Base-by-base conservation (phyloP, 1,139 yeast genomes). In the Protomyces gravidus region DNA sequence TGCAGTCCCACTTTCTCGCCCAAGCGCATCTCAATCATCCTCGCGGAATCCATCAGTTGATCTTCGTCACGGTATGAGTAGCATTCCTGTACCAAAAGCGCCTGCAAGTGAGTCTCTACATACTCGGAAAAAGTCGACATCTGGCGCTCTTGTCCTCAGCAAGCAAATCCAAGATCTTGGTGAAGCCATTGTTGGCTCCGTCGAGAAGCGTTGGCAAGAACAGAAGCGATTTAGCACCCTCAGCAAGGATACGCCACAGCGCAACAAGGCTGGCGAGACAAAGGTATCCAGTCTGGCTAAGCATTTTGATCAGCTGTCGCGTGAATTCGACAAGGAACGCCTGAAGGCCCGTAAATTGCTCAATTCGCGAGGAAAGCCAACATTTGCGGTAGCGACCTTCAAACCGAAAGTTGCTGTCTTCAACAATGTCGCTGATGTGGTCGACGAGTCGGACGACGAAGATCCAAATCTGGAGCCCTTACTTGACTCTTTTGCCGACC, bases 401-500 rank as follows among this genome's bases (percentile, higher is more conserved):
- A 83, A 81, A 63, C 97, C 98, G 0, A 86, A 88, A 61, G 97
- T 90, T 28, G 97, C 90, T 67, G 87, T 94, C 28, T 92, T 87
- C 70, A 85, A 88, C 66, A 86, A 88, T 68, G 94, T 89, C 39
- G 85, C 85, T 65, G 97, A 89, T 72, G 97, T 95, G 1, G 96
- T 89, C 6, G 72, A 68, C 30, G 76, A 74, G 17, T 75, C 73
- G 30, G 76, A 71, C 63, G 67, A 70, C 28, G 63, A 65, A 25
- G 73, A 69, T 5, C 66, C 62, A 5, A 64, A 59, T 28, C 60
- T 28, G 2, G 61, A 47, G 53, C 58, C 58, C 2, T 25, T 53
- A 19, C 47, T 53, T 11, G 58, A 36, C 47, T 46, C 19, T 9
- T 45, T 45, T 15, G 51, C 51, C 13, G 61, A 55, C n/a, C 27